Percentiles rank a stretch among this genome's conserved stretches.
These are phyloP conservation scores for Blastocystis sp. DNA, from an alignment of 352 stramenopile species.

Conservation along the genomic window DNA sequence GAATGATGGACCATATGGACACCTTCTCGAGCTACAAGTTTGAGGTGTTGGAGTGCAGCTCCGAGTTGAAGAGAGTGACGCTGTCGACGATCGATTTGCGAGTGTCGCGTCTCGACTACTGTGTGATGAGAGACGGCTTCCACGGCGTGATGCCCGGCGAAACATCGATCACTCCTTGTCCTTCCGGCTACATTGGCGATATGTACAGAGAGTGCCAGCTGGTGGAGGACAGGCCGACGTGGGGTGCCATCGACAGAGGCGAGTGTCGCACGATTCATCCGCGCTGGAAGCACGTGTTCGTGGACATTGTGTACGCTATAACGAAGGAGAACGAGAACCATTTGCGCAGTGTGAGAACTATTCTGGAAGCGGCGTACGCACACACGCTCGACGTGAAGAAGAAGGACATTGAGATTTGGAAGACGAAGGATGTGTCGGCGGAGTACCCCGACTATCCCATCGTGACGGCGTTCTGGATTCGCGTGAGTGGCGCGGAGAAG, in stretches of 20 bases:
- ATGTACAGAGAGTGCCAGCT: not conserved
- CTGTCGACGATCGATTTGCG: slow-evolving; percentile 17
- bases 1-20: slow-evolving; percentile 37
- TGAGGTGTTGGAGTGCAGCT: not conserved
- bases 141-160: slow-evolving; percentile 1
- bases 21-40: slow-evolving; percentile 16
- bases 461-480: slow-evolving; percentile 9
- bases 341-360: not conserved
- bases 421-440: not conserved
- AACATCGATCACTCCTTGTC: slow-evolving; percentile 9
- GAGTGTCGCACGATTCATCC: not conserved
- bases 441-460: not conserved
- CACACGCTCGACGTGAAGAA: not conserved
- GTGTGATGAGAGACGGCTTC: slow-evolving; percentile 15
- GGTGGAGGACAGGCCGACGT: not conserved
- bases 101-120: slow-evolving; percentile 31
- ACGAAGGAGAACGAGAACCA: not conserved
- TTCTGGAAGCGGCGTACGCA: not conserved
- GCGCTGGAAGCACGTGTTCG: not conserved
- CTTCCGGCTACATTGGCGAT: slow-evolving; percentile 45
- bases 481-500: not conserved
- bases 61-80: not conserved
- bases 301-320: not conserved
- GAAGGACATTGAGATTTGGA: not conserved
- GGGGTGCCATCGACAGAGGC: slow-evolving; percentile 6